Conservation (phyloP, 2,329 filamentous ascomycete genomes). For the Furcasterigmium sp. region DNA sequence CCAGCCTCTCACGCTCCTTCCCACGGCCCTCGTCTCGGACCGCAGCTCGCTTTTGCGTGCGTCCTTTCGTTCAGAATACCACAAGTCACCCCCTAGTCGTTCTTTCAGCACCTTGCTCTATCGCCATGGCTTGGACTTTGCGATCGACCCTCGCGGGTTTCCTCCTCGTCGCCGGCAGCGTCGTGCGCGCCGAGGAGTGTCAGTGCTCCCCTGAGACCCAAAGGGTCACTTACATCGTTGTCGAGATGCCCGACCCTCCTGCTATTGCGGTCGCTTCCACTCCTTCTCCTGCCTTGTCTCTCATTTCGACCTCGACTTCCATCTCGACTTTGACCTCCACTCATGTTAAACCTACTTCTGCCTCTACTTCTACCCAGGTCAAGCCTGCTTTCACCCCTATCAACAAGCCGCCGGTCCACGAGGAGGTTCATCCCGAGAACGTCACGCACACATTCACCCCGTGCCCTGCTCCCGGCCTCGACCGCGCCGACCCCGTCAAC, state of each 20-base stretch:
- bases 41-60: conserved; percentile 1
- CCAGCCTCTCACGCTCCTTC: background rate
- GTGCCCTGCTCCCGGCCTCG: conserved; percentile 4
- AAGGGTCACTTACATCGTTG: conserved; percentile 12
- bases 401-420: conserved; percentile 5
- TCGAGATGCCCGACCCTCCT: conserved; percentile 12
- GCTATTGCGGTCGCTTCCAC: background rate
- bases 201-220: conserved; percentile 7
- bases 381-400: conserved; percentile 3
- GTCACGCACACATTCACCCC: conserved; percentile 12
- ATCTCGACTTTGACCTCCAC: conserved; percentile 1
- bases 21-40: background rate
- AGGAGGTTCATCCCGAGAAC: conserved; percentile 21
- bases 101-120: background rate
- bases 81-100: background rate
- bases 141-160: conserved; percentile 4
- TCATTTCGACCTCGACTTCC: background rate
- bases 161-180: conserved; percentile 5
- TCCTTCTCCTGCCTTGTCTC: background rate
- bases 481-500: conserved; percentile 11
- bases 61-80: background rate
- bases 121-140: conserved; percentile 6
- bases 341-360: background rate
- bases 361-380: conserved; percentile 4
- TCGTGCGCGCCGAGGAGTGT: conserved; percentile 9